phyloP scores from a whole-genome alignment of 371 early-diverging fungal genomes.

The Mortierella sp. region DNA sequence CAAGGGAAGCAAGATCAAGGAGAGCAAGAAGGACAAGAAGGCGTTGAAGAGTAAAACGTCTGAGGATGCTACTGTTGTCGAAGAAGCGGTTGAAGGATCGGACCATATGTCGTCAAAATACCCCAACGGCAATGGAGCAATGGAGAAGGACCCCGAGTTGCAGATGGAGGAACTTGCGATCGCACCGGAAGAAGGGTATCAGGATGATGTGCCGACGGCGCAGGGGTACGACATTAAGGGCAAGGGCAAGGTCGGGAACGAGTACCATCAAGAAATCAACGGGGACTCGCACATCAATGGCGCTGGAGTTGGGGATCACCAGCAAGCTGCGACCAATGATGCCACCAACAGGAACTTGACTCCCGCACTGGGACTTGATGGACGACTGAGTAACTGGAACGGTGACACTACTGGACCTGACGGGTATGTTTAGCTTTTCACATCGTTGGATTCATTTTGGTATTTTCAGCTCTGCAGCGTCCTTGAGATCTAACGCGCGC shows the following conservation, averaged over 20 bases:
- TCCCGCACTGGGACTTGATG: conserved; percentile 46
- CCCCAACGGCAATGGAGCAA: neutral
- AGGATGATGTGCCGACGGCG: neutral
- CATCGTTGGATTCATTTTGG: neutral
- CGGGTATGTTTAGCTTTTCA: conserved; percentile 22
- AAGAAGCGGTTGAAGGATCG: neutral
- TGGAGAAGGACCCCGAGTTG: conserved; percentile 17
- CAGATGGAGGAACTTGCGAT: conserved; percentile 20
- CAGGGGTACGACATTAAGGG: conserved; percentile 22
- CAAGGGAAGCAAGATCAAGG: neutral
- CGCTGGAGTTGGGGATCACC: neutral
- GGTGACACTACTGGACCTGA: conserved; percentile 44
- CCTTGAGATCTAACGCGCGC: neutral
- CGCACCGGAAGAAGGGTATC: neutral
- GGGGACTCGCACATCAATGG: neutral
- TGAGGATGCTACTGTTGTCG: neutral
- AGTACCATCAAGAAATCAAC: neutral
- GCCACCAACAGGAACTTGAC: conserved; percentile 18
- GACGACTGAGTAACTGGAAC: conserved; percentile 56
- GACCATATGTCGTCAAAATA: neutral
- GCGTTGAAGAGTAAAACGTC: neutral
- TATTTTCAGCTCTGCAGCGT: neutral
- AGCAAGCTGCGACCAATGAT: neutral
- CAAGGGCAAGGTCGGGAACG: conserved; percentile 26
- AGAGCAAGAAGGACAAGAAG: conserved; percentile 8